A percentile compares a stretch with the other conserved stretches of the same genome.
Conservation (phyloP, 495 filamentous ascomycete species). For the Rostrohypoxylon terebratum region DNA sequence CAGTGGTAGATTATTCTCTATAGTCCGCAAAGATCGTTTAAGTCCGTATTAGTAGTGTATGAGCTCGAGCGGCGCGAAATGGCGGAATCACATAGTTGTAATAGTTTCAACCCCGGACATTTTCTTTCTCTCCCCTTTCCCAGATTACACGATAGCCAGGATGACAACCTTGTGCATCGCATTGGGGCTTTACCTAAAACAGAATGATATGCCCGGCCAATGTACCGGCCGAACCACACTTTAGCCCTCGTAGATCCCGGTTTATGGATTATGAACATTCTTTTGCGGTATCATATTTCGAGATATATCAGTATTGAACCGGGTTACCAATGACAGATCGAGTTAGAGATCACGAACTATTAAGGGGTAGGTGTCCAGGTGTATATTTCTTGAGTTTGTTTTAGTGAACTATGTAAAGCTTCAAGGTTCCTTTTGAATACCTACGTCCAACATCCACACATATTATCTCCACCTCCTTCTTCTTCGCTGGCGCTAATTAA, state of each 20-base stretch:
- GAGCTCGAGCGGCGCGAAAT: constrained; percentile 9
- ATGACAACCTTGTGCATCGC: constrained; percentile 33
- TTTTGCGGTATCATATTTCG: constrained; percentile 13
- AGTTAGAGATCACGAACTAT: constrained; percentile 27
- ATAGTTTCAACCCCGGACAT: constrained; percentile 35
- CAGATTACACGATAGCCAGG: constrained; percentile 21
- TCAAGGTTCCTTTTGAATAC: not conserved
- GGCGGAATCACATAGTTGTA: constrained; percentile 23
- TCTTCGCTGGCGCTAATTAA: not conserved
- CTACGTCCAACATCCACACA: too few species aligned
- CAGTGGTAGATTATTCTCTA: not conserved
- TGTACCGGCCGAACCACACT: constrained; percentile 21
- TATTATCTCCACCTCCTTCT: not conserved
- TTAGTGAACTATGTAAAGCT: not conserved
- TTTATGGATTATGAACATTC: constrained; percentile 25
- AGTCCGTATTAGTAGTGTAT: constrained; percentile 11
- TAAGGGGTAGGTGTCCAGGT: not conserved
- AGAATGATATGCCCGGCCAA: constrained; percentile 25
- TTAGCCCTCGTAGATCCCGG: constrained; percentile 28
- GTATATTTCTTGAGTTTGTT: not conserved
- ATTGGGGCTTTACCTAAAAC: constrained; percentile 35
- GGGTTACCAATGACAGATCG: constrained; percentile 19
- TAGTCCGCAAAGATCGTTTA: constrained; percentile 5
- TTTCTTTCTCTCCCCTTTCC: constrained; percentile 40
- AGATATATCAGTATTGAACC: constrained; percentile 19